Evolutionary conservation across 495 filamentous ascomycete species (phyloP), one percentile per base, ranked within the genome.

Genomic region (Penicillium salamii): DNA sequence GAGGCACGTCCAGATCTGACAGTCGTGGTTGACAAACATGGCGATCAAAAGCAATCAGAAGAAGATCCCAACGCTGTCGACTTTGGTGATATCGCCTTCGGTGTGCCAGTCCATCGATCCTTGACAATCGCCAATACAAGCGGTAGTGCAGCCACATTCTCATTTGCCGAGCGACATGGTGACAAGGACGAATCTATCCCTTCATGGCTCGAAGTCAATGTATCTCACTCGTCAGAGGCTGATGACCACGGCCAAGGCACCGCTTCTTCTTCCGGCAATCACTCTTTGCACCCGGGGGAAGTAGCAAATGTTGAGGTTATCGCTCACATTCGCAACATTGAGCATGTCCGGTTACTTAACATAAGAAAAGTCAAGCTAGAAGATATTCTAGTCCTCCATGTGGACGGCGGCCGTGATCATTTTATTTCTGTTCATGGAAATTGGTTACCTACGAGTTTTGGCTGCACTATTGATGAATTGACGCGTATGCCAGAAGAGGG

Each of bases 81-180:
- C 51, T 93, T 97, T 59, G 89, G 91, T 0, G 68, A 83, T 12
- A 73, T 96, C 0, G 67, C 78, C 9, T 91, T 83, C 55, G 75
- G 83, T n/a, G 78, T 84, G 33, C 75, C 78, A 5, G 77, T 86
- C 55, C 75, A 68, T 9, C 78, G 86, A 7, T 76, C 65, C 11
- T 54, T 97, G 29, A 96, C 90, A 6, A 80, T 97, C 24, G 95
- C 95, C 5, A 99, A 99, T 47, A 97, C 92, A 0, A 86, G 95
- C 18, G 73, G 86, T 15, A 86, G 90, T 0, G 67, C 79, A 29
- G 91, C 95, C 0, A 85, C 73, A 2, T 83, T 96, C 53, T 76
- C 70, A 7, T 92, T 97, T 52, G 78, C 90, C 0, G 81, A 89
- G 44, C 79, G 83, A 41, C 83, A 86, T 5, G 68, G 74, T n/a